phyloP scores from a whole-genome alignment of 768 basidiomycete genomes.

The Symmetrospora coprosmae region DNA sequence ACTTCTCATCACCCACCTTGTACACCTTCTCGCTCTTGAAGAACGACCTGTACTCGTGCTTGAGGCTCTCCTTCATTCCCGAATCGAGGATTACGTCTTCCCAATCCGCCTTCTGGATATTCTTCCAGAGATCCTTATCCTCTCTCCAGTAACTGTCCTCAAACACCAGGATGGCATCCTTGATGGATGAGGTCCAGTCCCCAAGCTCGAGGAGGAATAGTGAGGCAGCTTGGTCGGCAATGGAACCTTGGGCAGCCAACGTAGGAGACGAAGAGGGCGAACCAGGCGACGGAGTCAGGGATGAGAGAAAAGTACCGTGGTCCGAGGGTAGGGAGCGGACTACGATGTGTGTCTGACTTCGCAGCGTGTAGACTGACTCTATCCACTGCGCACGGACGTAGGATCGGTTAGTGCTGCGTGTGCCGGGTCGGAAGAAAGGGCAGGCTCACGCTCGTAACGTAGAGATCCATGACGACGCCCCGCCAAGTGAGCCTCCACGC shows the following conservation, averaged over 20 bases:
- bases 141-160: not conserved
- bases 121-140: conserved; percentile 1
- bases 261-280: no score
- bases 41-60: conserved; percentile 66
- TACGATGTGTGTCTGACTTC: no score
- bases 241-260: no score
- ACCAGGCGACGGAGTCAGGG: no score
- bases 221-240: not conserved
- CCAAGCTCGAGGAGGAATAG: not conserved
- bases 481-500: not conserved
- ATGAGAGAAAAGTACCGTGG: no score
- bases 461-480: not conserved
- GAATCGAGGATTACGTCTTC: conserved; percentile 58
- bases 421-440: no score
- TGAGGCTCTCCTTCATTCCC: conserved; percentile 51
- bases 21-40: conserved; percentile 61
- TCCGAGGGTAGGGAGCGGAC: no score
- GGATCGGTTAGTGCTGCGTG: no score
- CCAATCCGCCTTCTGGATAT: conserved; percentile 55
- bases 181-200: not conserved
- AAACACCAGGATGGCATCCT: not conserved
- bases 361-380: no score
- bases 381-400: no score
- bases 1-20: no score
- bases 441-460: not conserved